Evolutionary conservation across 768 basidiomycete species (phyloP).

Genomic region (Tulasnella calospora): DNA sequence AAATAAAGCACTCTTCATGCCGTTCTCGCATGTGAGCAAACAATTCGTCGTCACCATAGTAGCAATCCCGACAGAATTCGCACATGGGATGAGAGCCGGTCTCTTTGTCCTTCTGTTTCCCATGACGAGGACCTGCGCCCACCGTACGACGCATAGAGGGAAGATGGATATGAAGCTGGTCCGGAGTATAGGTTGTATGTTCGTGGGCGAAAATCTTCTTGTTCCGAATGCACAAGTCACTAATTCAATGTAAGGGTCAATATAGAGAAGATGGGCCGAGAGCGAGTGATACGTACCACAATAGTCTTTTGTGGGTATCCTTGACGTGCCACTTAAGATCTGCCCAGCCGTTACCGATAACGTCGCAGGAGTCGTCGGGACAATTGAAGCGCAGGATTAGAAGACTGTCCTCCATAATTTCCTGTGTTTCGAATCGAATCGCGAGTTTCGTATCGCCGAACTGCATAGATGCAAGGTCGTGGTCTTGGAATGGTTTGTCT

Average conservation of each 20-base stretch:
- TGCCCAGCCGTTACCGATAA: conserved; percentile 81
- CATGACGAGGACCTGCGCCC: conserved; percentile 32
- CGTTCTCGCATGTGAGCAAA: conserved; percentile 86
- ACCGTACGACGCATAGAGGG: conserved; percentile 55
- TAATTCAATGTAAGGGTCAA: conserved; percentile 34
- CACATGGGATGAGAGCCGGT: conserved; percentile 61
- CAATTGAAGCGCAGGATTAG: conserved; percentile 93
- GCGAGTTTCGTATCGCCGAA: conserved; percentile 68
- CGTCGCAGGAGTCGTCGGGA: conserved; percentile 76
- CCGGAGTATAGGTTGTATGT: conserved; percentile 72
- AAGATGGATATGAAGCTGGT: conserved; percentile 63
- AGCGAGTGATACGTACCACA: conserved; percentile 60
- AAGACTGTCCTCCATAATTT: conserved; percentile 93
- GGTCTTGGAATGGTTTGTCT: conserved; percentile 58
- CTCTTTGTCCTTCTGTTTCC: conserved; percentile 32
- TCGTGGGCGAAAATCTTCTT: conserved; percentile 98
- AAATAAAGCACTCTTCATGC: conserved; percentile 96
- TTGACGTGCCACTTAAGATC: conserved; percentile 83
- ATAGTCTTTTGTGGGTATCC: conserved; percentile 62
- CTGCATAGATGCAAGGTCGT: conserved; percentile 49
- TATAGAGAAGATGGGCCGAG: background rate
- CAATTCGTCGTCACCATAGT: conserved; percentile 90
- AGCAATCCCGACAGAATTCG: conserved; percentile 87
- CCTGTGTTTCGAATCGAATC: conserved; percentile 82
- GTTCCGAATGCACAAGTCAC: conserved; percentile 78